Conservation (phyloP, 768 basidiomycete genomes). For the Suillus bovinus region DNA sequence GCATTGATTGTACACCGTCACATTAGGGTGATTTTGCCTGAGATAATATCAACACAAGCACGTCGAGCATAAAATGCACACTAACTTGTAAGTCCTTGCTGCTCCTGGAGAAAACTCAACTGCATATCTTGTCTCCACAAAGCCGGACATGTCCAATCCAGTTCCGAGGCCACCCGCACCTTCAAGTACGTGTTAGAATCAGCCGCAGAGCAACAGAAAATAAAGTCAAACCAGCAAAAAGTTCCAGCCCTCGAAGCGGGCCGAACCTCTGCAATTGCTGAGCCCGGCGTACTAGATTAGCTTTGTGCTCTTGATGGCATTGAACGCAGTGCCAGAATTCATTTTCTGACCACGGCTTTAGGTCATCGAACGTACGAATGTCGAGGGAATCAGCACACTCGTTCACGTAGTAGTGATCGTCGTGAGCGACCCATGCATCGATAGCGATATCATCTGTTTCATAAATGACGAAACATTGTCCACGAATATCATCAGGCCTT, state of each 20-base stretch:
- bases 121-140: conserved; percentile 67
- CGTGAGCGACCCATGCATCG: conserved; percentile 44
- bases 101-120: conserved; percentile 66
- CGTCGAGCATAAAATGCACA: conserved; percentile 3
- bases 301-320: conserved; percentile 40
- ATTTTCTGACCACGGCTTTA: conserved; percentile 25
- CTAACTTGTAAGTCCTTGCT: conserved; percentile 62
- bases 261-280: conserved; percentile 37
- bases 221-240: conserved; percentile 59
- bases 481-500: conserved; percentile 46
- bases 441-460: conserved; percentile 32
- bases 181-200: conserved; percentile 24
- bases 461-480: conserved; percentile 52
- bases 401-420: conserved; percentile 62
- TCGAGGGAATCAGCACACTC: conserved; percentile 26
- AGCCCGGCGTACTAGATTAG: conserved; percentile 28
- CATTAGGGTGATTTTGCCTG: conserved; percentile 63
- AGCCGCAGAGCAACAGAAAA: neutral
- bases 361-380: conserved; percentile 22
- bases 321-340: conserved; percentile 38
- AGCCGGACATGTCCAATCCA: conserved; percentile 61
- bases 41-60: conserved; percentile 7
- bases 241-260: conserved; percentile 59
- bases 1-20: conserved; percentile 65
- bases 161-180: conserved; percentile 77